Conservation (phyloP, 768 basidiomycete genomes). For the Phylloporus rhodoxanthus region DNA sequence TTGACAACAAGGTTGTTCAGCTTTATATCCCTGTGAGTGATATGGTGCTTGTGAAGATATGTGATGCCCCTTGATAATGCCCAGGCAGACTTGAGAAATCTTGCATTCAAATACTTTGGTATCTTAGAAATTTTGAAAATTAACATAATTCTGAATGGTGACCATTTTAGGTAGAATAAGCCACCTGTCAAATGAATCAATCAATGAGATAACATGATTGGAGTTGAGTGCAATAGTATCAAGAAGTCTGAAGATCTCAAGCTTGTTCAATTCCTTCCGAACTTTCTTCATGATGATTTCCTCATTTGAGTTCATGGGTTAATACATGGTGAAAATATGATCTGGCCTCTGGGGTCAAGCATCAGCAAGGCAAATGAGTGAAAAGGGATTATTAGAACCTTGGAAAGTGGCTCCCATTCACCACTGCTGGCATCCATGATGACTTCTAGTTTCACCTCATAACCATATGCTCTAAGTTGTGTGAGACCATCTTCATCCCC, state of each 20-base stretch:
- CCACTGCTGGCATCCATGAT: neutral
- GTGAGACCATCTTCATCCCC: too few species aligned
- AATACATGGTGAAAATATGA: neutral
- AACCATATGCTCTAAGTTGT: neutral
- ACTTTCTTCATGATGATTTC: neutral
- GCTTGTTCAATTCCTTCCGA: neutral
- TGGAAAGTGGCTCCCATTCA: neutral
- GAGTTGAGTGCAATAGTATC: neutral
- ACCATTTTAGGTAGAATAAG: neutral
- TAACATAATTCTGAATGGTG: neutral
- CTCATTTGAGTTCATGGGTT: neutral
- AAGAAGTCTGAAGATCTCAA: neutral
- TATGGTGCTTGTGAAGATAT: neutral
- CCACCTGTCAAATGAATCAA: neutral
- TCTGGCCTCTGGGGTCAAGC: neutral
- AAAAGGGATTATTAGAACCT: neutral
- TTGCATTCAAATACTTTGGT: neutral
- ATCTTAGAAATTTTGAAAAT: neutral
- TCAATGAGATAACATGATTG: neutral
- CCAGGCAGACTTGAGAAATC: neutral
- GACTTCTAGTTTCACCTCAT: neutral
- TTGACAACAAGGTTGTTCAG: neutral
- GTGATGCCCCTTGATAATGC: too few species aligned
- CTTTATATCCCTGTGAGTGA: neutral
- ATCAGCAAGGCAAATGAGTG: neutral